Evolutionary conservation across 2,329 filamentous ascomycete species (phyloP).

Genomic region (Curvularia lunata): DNA sequence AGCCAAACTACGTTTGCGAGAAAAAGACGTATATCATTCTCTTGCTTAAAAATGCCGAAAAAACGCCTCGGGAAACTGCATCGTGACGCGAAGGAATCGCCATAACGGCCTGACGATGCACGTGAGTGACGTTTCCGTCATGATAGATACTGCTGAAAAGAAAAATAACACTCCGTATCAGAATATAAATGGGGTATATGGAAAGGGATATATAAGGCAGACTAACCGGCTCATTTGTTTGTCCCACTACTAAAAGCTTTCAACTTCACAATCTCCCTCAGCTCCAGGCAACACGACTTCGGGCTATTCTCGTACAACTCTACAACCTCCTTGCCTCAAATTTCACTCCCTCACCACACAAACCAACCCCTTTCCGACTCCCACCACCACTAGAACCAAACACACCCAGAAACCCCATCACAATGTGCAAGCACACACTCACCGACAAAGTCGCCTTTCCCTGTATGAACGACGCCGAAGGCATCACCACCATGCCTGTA

Average conservation of each 20-base stretch:
- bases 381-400: too few relatives aligned
- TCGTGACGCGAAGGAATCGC: conserved; percentile 15
- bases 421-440: conserved; percentile 38
- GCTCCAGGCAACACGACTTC: too few relatives aligned
- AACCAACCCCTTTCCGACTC: too few relatives aligned
- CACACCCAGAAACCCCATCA: not conserved
- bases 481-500: conserved; percentile 46
- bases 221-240: too few relatives aligned
- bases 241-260: too few relatives aligned
- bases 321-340: too few relatives aligned
- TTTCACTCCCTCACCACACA: too few relatives aligned
- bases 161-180: not conserved
- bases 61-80: conserved; percentile 18
- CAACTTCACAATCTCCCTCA: too few relatives aligned
- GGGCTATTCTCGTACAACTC: not conserved
- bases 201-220: not conserved
- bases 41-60: conserved; percentile 1
- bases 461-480: conserved; percentile 39
- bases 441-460: conserved; percentile 35
- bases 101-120: conserved; percentile 16
- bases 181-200: not conserved
- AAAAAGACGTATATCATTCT: not conserved
- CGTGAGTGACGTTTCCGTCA: conserved; percentile 5
- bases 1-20: not conserved
- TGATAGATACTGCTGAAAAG: not conserved